phyloP scores from a whole-genome alignment of 2,329 filamentous ascomycete genomes.

The Cercospora sp. region DNA sequence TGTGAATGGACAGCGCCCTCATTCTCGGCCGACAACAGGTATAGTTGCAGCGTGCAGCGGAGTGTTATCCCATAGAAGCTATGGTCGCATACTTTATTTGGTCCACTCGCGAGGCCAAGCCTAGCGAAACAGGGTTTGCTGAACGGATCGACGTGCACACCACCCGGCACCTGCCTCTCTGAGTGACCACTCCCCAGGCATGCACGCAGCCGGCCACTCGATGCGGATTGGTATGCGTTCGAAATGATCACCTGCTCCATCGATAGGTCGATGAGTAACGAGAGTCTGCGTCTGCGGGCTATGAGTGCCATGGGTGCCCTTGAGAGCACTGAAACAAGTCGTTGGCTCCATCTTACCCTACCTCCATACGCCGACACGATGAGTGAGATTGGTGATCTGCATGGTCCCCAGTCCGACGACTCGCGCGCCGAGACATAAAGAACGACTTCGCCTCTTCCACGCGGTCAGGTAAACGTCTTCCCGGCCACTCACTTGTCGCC shows the following conservation, averaged over 20 bases:
- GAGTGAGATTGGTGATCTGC: not conserved
- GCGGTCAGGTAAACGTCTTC: not conserved
- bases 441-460: not conserved
- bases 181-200: not conserved
- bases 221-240: not conserved
- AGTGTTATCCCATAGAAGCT: not conserved
- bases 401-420: not conserved
- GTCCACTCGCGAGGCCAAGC: not conserved
- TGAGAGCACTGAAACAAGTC: not conserved
- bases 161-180: not conserved
- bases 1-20: not conserved
- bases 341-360: not conserved
- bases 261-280: not conserved
- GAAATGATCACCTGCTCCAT: not conserved
- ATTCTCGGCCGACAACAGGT: not conserved
- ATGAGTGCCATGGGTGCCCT: not conserved
- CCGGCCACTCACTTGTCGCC: not conserved
- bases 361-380: not conserved
- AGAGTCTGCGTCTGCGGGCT: not conserved
- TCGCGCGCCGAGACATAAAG: not conserved
- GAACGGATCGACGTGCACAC: not conserved
- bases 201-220: not conserved
- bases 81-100: not conserved
- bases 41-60: not conserved
- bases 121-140: not conserved